Conservation (phyloP, 805 yeast species). For the Yarrowia sp. region DNA sequence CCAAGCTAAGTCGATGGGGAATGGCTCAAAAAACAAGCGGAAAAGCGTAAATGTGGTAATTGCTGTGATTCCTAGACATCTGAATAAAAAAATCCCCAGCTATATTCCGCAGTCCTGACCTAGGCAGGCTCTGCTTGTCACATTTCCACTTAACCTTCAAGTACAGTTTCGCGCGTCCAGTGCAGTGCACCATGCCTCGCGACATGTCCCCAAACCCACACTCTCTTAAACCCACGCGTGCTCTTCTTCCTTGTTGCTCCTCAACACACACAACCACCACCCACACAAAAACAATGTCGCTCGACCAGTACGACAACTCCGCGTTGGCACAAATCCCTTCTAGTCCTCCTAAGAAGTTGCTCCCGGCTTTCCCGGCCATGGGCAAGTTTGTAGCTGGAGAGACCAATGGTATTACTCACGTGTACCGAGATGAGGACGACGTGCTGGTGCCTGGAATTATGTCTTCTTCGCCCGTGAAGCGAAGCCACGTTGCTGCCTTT, state of each 20-base stretch:
- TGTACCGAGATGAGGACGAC: conserved; percentile 16
- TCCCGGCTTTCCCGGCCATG: conserved; percentile 26
- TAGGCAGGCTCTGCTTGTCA: neutral
- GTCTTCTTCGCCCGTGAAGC: conserved; percentile 18
- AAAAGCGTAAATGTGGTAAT: neutral
- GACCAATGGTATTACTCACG: conserved; percentile 10
- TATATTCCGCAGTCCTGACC: neutral
- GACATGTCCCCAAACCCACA: neutral
- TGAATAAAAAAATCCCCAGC: neutral
- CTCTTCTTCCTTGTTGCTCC: neutral
- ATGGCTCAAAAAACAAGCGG: neutral
- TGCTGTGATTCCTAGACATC: no score
- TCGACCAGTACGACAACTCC: neutral
- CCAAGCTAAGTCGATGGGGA: neutral
- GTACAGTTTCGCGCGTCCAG: neutral
- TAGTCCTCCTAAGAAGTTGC: conserved; percentile 16
- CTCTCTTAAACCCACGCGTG: neutral
- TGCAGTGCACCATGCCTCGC: neutral
- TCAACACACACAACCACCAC: neutral
- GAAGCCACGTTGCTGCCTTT: neutral
- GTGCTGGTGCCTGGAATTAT: conserved; percentile 17
- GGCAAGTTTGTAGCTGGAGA: conserved; percentile 25
- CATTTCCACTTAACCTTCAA: neutral
- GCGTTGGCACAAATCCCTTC: conserved; percentile 4
- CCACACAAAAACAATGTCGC: neutral